Conservation (phyloP, 2,329 filamentous ascomycete species). For the Fusarium fracticaudum region DNA sequence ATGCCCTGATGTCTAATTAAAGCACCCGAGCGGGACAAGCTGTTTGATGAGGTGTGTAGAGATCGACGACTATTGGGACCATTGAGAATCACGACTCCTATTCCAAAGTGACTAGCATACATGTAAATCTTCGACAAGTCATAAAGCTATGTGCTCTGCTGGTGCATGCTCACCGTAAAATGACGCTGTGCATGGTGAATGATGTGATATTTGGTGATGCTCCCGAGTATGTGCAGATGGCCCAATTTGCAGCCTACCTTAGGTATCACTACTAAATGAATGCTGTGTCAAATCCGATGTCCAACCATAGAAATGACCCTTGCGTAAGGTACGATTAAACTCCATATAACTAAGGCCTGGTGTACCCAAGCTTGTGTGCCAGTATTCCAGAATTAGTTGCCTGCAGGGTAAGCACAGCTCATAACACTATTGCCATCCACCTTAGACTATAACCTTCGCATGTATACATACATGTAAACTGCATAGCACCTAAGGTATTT, state of each 20-base stretch:
- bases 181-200: neutral
- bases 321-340: neutral
- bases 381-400: neutral
- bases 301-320: neutral
- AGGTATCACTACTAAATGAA: neutral
- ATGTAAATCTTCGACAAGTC: neutral
- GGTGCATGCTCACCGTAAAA: neutral
- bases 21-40: neutral
- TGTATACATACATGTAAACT: neutral
- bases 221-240: neutral
- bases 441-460: neutral
- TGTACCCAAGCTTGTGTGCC: neutral
- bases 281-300: neutral
- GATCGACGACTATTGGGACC: conserved; percentile 18
- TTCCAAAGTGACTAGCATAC: neutral
- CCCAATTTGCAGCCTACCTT: neutral
- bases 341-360: neutral
- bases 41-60: conserved; percentile 18
- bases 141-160: neutral
- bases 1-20: conserved; percentile 17
- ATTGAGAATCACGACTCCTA: neutral
- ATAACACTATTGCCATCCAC: neutral
- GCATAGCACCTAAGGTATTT: neutral
- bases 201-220: neutral
- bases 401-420: neutral